Base-by-base conservation (phyloP, 2,329 filamentous ascomycete genomes). In the Domatiomyces catenatus region DNA sequence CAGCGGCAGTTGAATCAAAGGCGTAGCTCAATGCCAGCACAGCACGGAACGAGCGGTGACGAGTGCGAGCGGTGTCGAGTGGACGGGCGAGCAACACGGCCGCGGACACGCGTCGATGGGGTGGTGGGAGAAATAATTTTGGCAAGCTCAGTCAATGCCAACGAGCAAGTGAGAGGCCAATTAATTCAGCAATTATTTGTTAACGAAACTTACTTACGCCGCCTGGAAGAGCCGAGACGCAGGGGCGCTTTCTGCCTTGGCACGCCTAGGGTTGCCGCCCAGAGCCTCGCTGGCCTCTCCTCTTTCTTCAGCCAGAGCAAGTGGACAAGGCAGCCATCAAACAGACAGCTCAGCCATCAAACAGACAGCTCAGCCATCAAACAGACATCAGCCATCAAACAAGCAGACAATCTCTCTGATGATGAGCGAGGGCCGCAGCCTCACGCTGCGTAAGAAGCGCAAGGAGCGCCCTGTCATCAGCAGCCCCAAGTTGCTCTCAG, bases 381-480 rank as follows among this genome's bases (percentile, higher is more conserved):
- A 3, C 22, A 24, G 6, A 6, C 3, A 24, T 22, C 3, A 18
- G 8, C 17, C 20, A 18, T 3, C 43, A 1, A 45, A 3, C 22
- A 24, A 24, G 22, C 3, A 24, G 22, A 24, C 22, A 6, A 24
- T 24, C 22, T 24, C 22, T 24, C 22, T 24, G 22, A 69, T 59
- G 59, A 73, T 76, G 69, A 51, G 44, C 22, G 75, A 76, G 59
- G 69, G 66, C 51, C 72, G 73, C 61, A 76, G 76, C 47, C 72
- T 81, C 57, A 81, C 79, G 50, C 71, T 82, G 57, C 75, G 79
- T 62, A 81, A 79, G 67, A 81, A 81, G 67, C 72, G 72, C 58
- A 70, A 66, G 52, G 68, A 68, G 61, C 64, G 72, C 46, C 76
- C 76, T 48, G 76, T 76, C 59, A 79, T 79, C 65, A 79, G 76